phyloP scores from a whole-genome alignment of 2,329 filamentous ascomycete species.

The Hypoxylon sp. region DNA sequence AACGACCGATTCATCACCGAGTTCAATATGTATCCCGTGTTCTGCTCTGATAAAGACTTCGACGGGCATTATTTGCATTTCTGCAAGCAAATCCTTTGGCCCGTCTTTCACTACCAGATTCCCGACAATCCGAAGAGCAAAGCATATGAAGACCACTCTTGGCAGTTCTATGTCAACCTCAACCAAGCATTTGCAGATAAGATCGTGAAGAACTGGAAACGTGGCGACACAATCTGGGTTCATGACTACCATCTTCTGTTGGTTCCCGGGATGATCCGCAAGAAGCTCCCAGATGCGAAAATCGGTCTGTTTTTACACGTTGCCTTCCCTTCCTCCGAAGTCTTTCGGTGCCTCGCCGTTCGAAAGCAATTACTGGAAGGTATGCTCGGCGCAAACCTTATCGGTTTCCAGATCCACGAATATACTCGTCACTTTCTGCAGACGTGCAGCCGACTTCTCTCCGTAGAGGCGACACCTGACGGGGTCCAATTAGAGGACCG shows the following conservation, averaged over 20 bases:
- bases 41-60: conserved; percentile 90
- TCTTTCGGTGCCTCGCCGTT: conserved; percentile 90
- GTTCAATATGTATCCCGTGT: conserved; percentile 85
- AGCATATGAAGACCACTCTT: conserved; percentile 96
- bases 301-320: conserved; percentile 97
- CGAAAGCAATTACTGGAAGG: conserved; percentile 90
- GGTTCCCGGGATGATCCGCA: conserved; percentile 88
- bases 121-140: conserved; percentile 99
- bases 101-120: conserved; percentile 97
- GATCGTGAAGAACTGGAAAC: conserved; percentile 92
- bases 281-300: conserved; percentile 90
- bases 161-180: conserved; percentile 92
- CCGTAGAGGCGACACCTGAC: conserved; percentile 88
- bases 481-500: conserved; percentile 92
- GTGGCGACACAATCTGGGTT: conserved; percentile 92
- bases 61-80: conserved; percentile 96
- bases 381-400: conserved; percentile 90
- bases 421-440: conserved; percentile 95
- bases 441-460: conserved; percentile 90
- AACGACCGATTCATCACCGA: conserved; percentile 84
- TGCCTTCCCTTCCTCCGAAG: conserved; percentile 94
- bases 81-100: conserved; percentile 98
- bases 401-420: conserved; percentile 94
- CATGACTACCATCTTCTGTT: conserved; percentile 95
- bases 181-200: conserved; percentile 94